Conservation (phyloP, 345 rosid genomes). For the Dovyalis caffra region DNA sequence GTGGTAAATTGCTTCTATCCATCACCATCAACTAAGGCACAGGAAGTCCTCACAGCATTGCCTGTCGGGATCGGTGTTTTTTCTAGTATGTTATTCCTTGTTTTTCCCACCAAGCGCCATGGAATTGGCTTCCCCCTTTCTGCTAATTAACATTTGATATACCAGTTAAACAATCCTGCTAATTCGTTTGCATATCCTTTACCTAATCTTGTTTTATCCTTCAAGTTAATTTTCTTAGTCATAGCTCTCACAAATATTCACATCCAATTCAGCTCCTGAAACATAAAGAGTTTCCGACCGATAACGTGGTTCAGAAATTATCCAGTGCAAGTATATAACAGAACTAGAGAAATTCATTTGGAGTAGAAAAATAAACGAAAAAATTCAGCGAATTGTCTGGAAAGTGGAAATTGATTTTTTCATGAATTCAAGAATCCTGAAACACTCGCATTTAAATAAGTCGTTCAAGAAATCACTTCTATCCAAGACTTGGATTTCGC, state of each 20-base stretch:
- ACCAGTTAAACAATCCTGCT: neutral
- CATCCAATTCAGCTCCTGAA: neutral
- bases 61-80: conserved; percentile 78
- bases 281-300: neutral
- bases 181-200: neutral
- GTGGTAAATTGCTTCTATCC: conserved; percentile 74
- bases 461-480: too few species aligned
- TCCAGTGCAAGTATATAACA: neutral
- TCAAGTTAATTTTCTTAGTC: neutral
- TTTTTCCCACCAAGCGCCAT: conserved; percentile 81
- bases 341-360: neutral
- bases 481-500: neutral
- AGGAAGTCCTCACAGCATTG: conserved; percentile 69
- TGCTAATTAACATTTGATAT: neutral
- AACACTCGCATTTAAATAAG: neutral
- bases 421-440: neutral
- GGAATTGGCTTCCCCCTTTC: conserved; percentile 88
- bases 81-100: conserved; percentile 75
- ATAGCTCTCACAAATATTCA: neutral
- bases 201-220: neutral
- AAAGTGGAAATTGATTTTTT: neutral
- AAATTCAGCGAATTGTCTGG: neutral
- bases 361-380: neutral
- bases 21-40: conserved; percentile 58
- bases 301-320: neutral